These are phyloP conservation scores for Coemansia sp. DNA, from an alignment of 192 early-diverging fungal species.

Conservation along the genomic window DNA sequence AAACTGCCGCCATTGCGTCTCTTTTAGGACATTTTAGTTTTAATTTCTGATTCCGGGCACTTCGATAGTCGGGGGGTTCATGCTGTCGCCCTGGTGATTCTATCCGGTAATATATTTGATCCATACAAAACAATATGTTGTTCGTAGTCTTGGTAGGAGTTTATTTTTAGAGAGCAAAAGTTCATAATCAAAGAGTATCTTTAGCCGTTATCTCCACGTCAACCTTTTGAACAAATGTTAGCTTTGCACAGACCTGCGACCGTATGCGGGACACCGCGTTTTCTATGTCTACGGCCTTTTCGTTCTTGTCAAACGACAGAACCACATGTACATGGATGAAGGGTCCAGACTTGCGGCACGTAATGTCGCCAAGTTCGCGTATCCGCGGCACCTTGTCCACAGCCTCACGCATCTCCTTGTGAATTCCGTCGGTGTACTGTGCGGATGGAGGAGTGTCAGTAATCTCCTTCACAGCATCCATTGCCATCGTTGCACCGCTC, in stretches of 20 bases:
- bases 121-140: no score
- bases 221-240: conserved; percentile 37
- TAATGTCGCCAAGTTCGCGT: conserved; percentile 17
- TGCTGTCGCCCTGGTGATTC: no score
- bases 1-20: no score
- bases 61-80: no score
- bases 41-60: no score
- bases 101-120: no score
- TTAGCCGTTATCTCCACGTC: conserved; percentile 33
- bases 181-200: no score
- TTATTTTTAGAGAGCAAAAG: no score
- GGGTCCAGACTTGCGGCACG: conserved; percentile 46
- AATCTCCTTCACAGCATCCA: conserved; percentile 57
- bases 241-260: conserved; percentile 15
- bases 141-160: no score
- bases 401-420: conserved; percentile 16
- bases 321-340: conserved; percentile 36
- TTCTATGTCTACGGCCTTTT: conserved; percentile 21
- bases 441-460: conserved; percentile 51
- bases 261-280: conserved; percentile 14
- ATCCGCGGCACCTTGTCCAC: conserved; percentile 5
- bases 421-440: conserved; percentile 29
- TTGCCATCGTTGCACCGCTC: conserved; percentile 58
- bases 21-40: no score
- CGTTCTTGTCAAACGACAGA: conserved; percentile 21